Evolutionary conservation across 257 asterid species (phyloP), one percentile per base, ranked within the genome.

Genomic region (Echium plantagineum): DNA sequence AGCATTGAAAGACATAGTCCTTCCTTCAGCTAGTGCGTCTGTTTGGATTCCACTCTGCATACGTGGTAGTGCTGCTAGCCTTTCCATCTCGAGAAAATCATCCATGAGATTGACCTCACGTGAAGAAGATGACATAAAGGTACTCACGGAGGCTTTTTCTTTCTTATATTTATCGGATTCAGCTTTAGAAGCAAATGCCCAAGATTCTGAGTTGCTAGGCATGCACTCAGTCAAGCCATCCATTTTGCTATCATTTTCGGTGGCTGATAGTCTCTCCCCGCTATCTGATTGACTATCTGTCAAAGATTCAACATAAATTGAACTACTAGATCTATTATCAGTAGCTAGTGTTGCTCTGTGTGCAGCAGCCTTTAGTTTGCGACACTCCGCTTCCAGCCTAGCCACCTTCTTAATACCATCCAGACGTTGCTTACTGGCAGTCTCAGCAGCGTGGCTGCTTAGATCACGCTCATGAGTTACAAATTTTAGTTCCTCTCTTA

Each of bases 21-120:
- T 64, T 38, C 22, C 62, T 62, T 58, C 58, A 61, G 66, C 69
- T 61, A 64, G 58, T 55, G 67, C 52, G 16, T 61, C 66, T 15
- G 48, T 15, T 55, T 20, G 21, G 62, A 66, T 63, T 64, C 64
- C 77, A 62, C 67, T 64, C 9, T 26, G 61, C 5, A 55, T 52
- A 74, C 64, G 82, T 9, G 84, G 84, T 19, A 66, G 51, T 55
- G 94, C 82, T 21, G 81, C 90, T 58, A 83, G 69, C 78, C 70
- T 82, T 77, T 91, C 98, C 95, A 91, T 87, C 76, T 90, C 96
- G 58, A 87, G 90, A 75, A 90, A 87, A 81, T 87, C 96, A 64
- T 81, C 93, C 96, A 87, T 85, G 65, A 91, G 76, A 80, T 78
- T 76, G 58, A 83, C 79, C 69, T 83, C 94, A 55, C 68, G 69